Base-by-base conservation (phyloP, 2,329 filamentous ascomycete genomes). In the Penicillium sp. region DNA sequence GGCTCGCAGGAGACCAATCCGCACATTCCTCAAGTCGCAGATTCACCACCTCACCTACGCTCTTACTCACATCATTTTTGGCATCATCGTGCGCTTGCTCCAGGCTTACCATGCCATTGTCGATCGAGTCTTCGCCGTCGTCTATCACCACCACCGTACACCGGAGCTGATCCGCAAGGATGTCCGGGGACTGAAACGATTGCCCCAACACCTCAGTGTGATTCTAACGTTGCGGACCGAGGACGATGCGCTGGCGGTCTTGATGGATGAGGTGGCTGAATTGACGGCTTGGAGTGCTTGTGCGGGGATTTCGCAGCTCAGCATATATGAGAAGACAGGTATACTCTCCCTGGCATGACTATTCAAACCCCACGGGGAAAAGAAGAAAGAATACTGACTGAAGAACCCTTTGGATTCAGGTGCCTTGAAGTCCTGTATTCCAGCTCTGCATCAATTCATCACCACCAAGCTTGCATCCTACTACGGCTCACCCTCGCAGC, bases 111-210 rank as follows among this genome's bases (percentile, higher is more conserved):
- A 93, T 73, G 85, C 88, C 9, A 82, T 96, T 49, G 81, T 86
- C 64, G 90, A 95, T 72, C 87, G 90, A 58, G 79, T 93, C 62
- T 85, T 91, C 52, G 90, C 91, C 10, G 84, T 98, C 59, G 81
- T 96, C 53, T 93, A 93, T 74, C 95, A 99, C 78, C 96, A 99
- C 77, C 95, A 99, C 75, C 90, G 91, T 52, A 96, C 93, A 0
- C 95, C 95, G 8, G 91, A 96, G 71, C 86, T 96, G 70, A 96
- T 99, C 65, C 87, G 89, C 69, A 88, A 89, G 68, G 95, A 99
- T 77, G 88, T 98, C 26, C 86, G 86, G 72, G 82, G 83, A 10
- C 76, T 99, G 56, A 83, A 81, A 56, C 86, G 89, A 66, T 76
- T 96, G 58, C 95, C 95, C 2, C 85, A 89, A 63, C 95, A 99